Conservation (phyloP, 202 grass and related monocot genomes). For the Cymbopogon flexuosus region DNA sequence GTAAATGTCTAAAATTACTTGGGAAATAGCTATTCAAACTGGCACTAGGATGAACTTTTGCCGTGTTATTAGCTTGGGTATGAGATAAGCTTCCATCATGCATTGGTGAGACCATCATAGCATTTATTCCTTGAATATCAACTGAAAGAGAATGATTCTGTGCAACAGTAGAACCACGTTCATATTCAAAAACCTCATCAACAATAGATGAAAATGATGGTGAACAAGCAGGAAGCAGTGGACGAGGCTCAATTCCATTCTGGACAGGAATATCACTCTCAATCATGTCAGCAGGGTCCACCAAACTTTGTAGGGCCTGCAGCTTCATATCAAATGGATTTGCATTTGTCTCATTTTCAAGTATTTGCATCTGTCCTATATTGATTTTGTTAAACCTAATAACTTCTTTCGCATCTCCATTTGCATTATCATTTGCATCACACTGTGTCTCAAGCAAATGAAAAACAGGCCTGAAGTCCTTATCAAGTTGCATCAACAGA, state of each 20-base stretch:
- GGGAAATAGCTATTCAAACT: constrained; percentile 36
- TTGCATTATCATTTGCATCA: constrained; percentile 50
- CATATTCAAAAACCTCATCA: constrained; percentile 83
- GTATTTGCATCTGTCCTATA: constrained; percentile 61
- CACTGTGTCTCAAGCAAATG: constrained; percentile 70
- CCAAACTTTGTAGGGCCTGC: constrained; percentile 45
- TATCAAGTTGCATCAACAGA: constrained; percentile 92
- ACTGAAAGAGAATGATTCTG: constrained; percentile 36
- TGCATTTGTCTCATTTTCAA: constrained; percentile 53
- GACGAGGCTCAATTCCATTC: constrained; percentile 42
- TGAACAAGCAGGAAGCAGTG: constrained; percentile 50
- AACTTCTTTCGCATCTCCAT: constrained; percentile 53
- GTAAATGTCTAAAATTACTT: constrained; percentile 47
- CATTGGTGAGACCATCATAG: constrained; percentile 36
- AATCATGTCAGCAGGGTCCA: constrained; percentile 39
- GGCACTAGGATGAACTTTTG: constrained; percentile 27
- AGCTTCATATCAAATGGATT: constrained; percentile 67
- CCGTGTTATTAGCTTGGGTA: constrained; percentile 37
- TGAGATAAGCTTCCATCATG: constrained; percentile 43
- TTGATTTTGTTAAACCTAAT: constrained; percentile 63
- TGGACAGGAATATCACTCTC: constrained; percentile 47
- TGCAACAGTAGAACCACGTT: constrained; percentile 33
- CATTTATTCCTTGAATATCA: constrained; percentile 50
- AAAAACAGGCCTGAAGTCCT: constrained; percentile 80
- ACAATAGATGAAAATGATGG: constrained; percentile 92